Evolutionary conservation across 1,139 yeast genomes (phyloP), one percentile per base, ranked within the genome.

Genomic region (Fermentozyma sake): DNA sequence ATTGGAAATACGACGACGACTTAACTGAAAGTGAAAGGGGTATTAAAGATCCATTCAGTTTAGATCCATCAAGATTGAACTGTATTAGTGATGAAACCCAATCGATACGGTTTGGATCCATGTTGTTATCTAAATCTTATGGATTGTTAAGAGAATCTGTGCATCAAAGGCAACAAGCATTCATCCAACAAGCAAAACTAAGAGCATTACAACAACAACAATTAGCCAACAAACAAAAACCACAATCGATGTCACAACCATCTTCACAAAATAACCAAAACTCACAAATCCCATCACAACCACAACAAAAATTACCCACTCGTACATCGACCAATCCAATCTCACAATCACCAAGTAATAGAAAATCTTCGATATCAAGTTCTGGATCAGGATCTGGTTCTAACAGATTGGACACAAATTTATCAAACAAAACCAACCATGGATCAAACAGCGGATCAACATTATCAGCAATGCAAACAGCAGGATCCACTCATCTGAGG

Each of bases 31-130:
- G 58, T 35, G 67, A 68, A 19, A 61, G 58, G 35, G 80, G 77
- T 20, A 44, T 61, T 15, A 49, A 56, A 38, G 65, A 65, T 28
- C 80, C 80, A 28, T 72, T 80, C 38, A 70, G 81, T 36, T 70
- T 89, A 31, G 79, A 73, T 47, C 80, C 80, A 1, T 71, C 79
- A 0, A 69, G 75, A 33, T 66, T 87, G 44, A 89, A 87, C 47
- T 82, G 84, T 38, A 85, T 87, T 27, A 76, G 89, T 12, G 83
- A 81, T 32, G 93, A 80, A 31, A 87, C 96, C 0, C 96, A 87
- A 55, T 79, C 84, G 1, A 84, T 89, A 19, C 67, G 96, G 37
- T 87, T 89, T 55, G 96, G 96, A 5, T 78, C 95, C 4, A 86
- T 87, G 96, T 58, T 89, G 23, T 65, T 87, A 26, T 78, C 93